These are phyloP conservation scores for Cryptosporidium ubiquitum DNA, from an alignment of 169 alveolate genomes.

Conservation along the genomic window DNA sequence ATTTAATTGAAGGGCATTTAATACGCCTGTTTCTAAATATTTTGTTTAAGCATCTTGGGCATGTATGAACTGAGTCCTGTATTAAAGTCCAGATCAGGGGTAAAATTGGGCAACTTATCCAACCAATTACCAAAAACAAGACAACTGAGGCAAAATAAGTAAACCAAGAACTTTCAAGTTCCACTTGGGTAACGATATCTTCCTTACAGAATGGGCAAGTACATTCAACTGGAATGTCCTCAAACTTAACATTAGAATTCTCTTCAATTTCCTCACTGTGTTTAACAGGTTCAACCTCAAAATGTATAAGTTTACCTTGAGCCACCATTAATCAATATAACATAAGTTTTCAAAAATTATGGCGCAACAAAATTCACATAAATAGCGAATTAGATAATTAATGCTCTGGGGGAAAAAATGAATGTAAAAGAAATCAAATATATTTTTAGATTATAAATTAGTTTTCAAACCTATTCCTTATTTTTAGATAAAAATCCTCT, in stretches of 20 bases:
- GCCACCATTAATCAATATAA: slow-evolving; percentile 8
- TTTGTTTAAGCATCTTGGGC: slow-evolving; percentile 75
- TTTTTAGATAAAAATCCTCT: neutral
- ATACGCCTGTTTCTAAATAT: slow-evolving; percentile 65
- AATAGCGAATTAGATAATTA: neutral
- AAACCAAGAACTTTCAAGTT: slow-evolving; percentile 67
- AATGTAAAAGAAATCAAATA: neutral
- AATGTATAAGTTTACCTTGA: slow-evolving; percentile 66
- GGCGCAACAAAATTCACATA: neutral
- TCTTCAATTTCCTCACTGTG: slow-evolving; percentile 40
- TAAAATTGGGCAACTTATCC: slow-evolving; percentile 70
- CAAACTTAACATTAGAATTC: slow-evolving; percentile 47
- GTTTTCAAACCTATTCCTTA: neutral
- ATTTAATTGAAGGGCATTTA: slow-evolving; percentile 71
- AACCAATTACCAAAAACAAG: slow-evolving; percentile 49
- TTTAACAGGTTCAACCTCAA: slow-evolving; percentile 71
- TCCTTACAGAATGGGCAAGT: slow-evolving; percentile 75
- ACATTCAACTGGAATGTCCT: slow-evolving; percentile 74
- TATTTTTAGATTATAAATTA: neutral
- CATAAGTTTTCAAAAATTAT: slow-evolving; percentile 10
- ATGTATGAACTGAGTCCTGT: slow-evolving; percentile 76
- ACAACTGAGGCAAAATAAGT: slow-evolving; percentile 62
- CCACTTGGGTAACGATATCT: slow-evolving; percentile 75
- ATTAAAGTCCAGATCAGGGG: slow-evolving; percentile 75
- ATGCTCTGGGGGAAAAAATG: neutral